These are phyloP conservation scores for Globisporangium lucens DNA, from an alignment of 352 stramenopile genomes.

Conservation along the genomic window DNA sequence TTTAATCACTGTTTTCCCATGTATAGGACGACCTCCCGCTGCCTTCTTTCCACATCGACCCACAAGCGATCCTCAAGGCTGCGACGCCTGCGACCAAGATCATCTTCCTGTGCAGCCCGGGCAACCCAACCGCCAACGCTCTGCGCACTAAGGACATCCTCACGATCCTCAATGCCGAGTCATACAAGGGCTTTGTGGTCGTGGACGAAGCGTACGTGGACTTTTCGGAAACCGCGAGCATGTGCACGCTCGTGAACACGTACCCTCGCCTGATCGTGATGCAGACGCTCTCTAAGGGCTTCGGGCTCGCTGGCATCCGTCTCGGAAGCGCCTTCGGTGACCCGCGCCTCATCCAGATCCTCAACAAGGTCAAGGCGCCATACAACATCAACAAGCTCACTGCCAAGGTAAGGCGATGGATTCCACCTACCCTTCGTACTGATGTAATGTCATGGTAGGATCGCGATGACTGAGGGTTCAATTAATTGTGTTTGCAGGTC, in stretches of 20 bases:
- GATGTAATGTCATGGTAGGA: background rate
- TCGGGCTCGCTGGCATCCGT: slow-evolving; percentile 96
- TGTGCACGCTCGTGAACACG: slow-evolving; percentile 89
- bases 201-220: slow-evolving; percentile 99
- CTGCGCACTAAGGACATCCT: slow-evolving; percentile 90
- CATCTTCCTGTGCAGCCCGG: slow-evolving; percentile 97
- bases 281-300: slow-evolving; percentile 98
- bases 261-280: slow-evolving; percentile 95
- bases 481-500: slow-evolving; percentile 26
- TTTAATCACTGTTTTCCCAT: background rate
- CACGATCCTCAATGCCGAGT: slow-evolving; percentile 80
- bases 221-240: slow-evolving; percentile 81
- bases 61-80: slow-evolving; percentile 82
- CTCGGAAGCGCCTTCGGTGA: slow-evolving; percentile 91
- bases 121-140: slow-evolving; percentile 96
- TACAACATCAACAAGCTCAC: slow-evolving; percentile 99
- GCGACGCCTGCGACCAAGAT: slow-evolving; percentile 93
- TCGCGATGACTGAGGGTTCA: background rate
- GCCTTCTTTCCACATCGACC: slow-evolving; percentile 82
- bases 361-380: slow-evolving; percentile 99
- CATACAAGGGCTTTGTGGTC: slow-evolving; percentile 93
- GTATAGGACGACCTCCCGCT: slow-evolving; percentile 37
- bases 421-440: background rate
- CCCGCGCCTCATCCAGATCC: slow-evolving; percentile 93
- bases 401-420: slow-evolving; percentile 42